phyloP scores from a whole-genome alignment of 805 yeast genomes.

The Nakazawaea peltata region DNA sequence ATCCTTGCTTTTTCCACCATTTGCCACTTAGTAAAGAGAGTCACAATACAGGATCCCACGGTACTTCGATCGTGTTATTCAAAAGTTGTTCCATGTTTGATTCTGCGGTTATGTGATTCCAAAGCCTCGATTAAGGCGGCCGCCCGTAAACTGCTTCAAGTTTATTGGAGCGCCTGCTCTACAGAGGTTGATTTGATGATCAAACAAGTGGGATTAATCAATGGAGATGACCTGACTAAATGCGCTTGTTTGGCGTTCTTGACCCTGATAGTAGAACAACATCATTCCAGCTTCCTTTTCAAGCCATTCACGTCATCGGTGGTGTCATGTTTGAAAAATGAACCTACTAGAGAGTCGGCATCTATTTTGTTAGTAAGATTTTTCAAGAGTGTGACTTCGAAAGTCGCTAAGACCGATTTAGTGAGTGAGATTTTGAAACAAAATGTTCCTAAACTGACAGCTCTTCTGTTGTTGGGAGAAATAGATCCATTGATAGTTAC shows the following conservation, averaged over 20 bases:
- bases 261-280: slow-evolving; percentile 29
- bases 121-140: slow-evolving; percentile 29
- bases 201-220: slow-evolving; percentile 34
- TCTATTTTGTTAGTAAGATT: slow-evolving; percentile 24
- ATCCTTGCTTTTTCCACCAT: slow-evolving; percentile 38
- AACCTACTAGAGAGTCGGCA: slow-evolving; percentile 9
- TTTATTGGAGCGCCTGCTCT: slow-evolving; percentile 48
- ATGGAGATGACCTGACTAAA: slow-evolving; percentile 28
- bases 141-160: slow-evolving; percentile 43
- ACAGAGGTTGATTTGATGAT: slow-evolving; percentile 36
- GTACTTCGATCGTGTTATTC: slow-evolving; percentile 33
- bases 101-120: slow-evolving; percentile 36
- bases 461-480: slow-evolving; percentile 18
- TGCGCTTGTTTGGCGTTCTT: slow-evolving; percentile 38
- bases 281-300: slow-evolving; percentile 25
- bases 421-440: slow-evolving; percentile 29
- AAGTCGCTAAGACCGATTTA: slow-evolving; percentile 37
- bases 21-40: slow-evolving; percentile 49
- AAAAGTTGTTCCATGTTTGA: slow-evolving; percentile 42
- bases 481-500: slow-evolving; percentile 20
- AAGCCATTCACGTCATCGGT: slow-evolving; percentile 18
- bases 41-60: slow-evolving; percentile 45
- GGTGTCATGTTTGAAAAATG: slow-evolving; percentile 9
- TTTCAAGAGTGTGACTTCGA: slow-evolving; percentile 26
- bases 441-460: slow-evolving; percentile 20